phyloP scores from a whole-genome alignment of 2,329 filamentous ascomycete genomes.

The Rugonectria rugulosa region DNA sequence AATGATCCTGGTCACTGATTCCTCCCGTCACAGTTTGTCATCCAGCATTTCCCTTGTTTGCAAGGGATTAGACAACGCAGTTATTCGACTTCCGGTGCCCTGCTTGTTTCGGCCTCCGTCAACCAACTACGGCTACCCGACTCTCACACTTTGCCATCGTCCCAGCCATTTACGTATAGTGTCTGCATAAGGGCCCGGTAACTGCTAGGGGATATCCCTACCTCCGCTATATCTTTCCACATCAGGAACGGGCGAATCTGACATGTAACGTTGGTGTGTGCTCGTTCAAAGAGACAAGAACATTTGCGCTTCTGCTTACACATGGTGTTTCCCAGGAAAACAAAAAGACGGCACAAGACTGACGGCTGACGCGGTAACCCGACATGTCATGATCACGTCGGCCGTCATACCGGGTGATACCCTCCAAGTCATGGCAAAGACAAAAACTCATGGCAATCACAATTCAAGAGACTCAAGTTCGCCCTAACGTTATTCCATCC shows the following conservation, averaged over 20 bases:
- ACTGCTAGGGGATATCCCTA: not conserved
- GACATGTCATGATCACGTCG: slow-evolving; percentile 10
- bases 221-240: not conserved
- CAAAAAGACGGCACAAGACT: not conserved
- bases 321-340: not conserved
- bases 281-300: too few relatives aligned
- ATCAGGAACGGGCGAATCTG: not conserved
- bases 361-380: too few relatives aligned
- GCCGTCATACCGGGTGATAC: not conserved
- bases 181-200: slow-evolving; percentile 6
- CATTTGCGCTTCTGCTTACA: too few relatives aligned
- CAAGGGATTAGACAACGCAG: too few relatives aligned
- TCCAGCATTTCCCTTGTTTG: not conserved
- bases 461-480: too few relatives aligned
- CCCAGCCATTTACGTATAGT: too few relatives aligned
- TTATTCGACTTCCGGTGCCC: too few relatives aligned
- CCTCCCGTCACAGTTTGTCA: slow-evolving; percentile 4
- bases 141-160: too few relatives aligned
- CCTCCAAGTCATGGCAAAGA: not conserved
- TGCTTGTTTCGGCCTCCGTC: too few relatives aligned
- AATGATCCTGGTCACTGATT: slow-evolving; percentile 15
- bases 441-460: not conserved
- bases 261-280: too few relatives aligned
- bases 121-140: too few relatives aligned
- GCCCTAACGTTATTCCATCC: too few relatives aligned